Base-by-base conservation (phyloP, 345 rosid genomes). In the Euclidium syriacum region DNA sequence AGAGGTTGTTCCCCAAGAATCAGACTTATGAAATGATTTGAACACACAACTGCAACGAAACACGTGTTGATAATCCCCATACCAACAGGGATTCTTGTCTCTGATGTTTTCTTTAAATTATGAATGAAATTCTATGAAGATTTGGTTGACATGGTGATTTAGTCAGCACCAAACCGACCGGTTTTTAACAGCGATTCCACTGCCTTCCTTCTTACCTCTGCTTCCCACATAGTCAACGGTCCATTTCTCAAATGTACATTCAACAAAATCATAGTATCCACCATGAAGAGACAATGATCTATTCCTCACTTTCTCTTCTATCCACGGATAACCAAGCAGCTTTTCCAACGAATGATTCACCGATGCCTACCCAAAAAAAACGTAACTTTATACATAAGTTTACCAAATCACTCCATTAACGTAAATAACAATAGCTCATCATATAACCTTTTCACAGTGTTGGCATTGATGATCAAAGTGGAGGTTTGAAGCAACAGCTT, bases 391-490 rank as follows among this genome's bases (percentile, higher is more conserved):
- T 24, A 19, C 42, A 64, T 63, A 24, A 42, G 61, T 12, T 40
- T 12, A 40, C 2, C 8, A 5, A 4, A 5, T 12, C 5, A 12
- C 44, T 5, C 19, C 5, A 39, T 4, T 39, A 3, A 3, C 44
- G 10, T 39, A 17, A 9, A 57, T 27, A 27, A 3, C 7, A 27
- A 27, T n/a, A n/a, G n/a, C n/a, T n/a, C n/a, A n/a, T n/a, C n/a
- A n/a, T n/a, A n/a, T n/a, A n/a, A n/a, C 99, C 99, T 95, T 95
- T 79, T 95, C 99, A 73, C 97, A 95, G 65, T 90, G 95, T 36
- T 67, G 77, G 69, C 99, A 95, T 62, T 95, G 91, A 64, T 70
- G 81, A 29, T 95, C 99, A 63, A 95, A 90, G 71, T 68, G 80
- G 43, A 84, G 90, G 73, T 63, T 47, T 30, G 87, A 73, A 58